A percentile compares a stretch with the other conserved stretches of the same genome.
Evolutionary conservation across 140 eudicot species (phyloP).

Genomic region (Senecio squalidus): DNA sequence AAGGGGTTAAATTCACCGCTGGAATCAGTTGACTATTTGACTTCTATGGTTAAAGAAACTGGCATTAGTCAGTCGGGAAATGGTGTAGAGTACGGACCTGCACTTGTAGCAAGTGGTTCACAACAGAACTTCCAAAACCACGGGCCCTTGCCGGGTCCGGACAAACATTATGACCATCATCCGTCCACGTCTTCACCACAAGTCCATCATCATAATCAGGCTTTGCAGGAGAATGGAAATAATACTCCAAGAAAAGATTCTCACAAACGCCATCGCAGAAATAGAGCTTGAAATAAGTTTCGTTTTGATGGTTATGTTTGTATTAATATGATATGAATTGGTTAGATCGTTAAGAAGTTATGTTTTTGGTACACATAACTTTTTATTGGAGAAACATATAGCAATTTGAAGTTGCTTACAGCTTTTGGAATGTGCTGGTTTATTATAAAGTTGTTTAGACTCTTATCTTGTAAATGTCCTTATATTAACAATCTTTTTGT

Average conservation of each 20-base stretch:
- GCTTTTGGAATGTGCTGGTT: conserved; percentile 3
- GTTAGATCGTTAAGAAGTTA: background rate
- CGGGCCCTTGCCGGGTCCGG: background rate
- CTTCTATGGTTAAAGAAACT: conserved; percentile 53
- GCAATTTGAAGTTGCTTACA: conserved; percentile 3
- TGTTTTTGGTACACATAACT: background rate
- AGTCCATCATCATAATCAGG: conserved; percentile 14
- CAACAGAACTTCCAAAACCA: conserved; percentile 16
- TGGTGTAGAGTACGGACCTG: conserved; percentile 13
- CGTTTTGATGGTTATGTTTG: conserved; percentile 1
- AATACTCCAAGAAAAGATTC: conserved; percentile 28
- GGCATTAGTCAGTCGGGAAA: conserved; percentile 28
- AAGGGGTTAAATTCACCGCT: conserved; percentile 40
- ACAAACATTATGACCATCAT: conserved; percentile 10
- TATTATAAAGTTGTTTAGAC: too few species aligned
- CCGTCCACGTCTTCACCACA: conserved; percentile 7
- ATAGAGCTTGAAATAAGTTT: conserved; percentile 10
- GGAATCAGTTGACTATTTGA: conserved; percentile 46
- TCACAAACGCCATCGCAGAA: conserved; percentile 33
- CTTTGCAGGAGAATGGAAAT: background rate
- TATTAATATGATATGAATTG: conserved; percentile 1
- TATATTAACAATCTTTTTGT: too few species aligned
- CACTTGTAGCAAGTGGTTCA: conserved; percentile 17
- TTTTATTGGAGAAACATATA: background rate
- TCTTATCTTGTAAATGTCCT: too few species aligned